Evolutionary conservation across 2,329 filamentous ascomycete species (phyloP).

Genomic region (Bipolaris victoriae): DNA sequence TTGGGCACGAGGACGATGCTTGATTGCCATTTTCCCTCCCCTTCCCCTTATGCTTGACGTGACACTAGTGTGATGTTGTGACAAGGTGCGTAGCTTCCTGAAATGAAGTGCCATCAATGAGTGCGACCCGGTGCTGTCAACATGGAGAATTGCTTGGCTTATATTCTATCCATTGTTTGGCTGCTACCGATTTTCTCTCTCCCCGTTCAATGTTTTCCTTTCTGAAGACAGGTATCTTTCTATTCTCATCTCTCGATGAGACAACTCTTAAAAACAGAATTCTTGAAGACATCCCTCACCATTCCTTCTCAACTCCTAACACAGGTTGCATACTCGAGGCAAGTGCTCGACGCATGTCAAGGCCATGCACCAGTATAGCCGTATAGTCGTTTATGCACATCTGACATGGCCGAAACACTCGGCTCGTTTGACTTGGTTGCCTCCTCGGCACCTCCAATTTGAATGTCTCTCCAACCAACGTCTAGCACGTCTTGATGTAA

Average conservation of each 20-base stretch:
- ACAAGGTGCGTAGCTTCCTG: not conserved
- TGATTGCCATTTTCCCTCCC: constrained; percentile 74
- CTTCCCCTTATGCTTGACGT: constrained; percentile 13
- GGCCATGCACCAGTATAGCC: constrained; percentile 7
- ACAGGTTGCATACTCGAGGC: too few relatives aligned
- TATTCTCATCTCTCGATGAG: not conserved
- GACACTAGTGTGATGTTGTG: constrained; percentile 17
- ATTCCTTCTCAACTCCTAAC: not conserved
- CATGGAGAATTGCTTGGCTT: not conserved
- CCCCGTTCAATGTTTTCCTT: too few relatives aligned
- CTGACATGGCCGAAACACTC: not conserved
- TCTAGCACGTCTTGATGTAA: constrained; percentile 5
- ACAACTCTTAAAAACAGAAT: not conserved
- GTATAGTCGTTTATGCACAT: not conserved
- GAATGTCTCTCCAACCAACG: not conserved
- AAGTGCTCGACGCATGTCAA: not conserved
- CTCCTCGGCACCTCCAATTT: not conserved
- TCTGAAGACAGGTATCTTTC: too few relatives aligned
- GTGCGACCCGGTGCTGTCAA: not conserved
- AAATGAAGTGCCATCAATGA: not conserved
- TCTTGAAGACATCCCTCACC: not conserved
- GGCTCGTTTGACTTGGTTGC: not conserved
- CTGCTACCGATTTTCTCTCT: too few relatives aligned
- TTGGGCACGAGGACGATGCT: constrained; percentile 71
- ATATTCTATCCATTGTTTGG: too few relatives aligned